phyloP scores from a whole-genome alignment of 306 rosid genomes.

The Lagenaria siceraria region DNA sequence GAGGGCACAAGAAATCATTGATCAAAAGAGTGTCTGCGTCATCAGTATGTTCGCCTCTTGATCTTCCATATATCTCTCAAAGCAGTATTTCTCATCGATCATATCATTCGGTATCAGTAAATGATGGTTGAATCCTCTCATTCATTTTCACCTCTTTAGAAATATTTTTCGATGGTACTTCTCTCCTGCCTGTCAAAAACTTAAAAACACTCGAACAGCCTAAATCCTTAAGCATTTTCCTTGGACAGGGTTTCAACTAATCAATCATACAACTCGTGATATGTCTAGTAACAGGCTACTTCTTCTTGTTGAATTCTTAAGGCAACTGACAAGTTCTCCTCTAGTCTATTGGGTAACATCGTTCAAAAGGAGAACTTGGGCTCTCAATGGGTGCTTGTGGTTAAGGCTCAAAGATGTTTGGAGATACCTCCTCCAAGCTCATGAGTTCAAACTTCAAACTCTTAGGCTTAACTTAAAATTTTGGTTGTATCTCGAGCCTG shows the following conservation, averaged over 20 bases:
- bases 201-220: no score
- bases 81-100: not conserved
- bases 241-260: not conserved
- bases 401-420: no score
- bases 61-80: not conserved
- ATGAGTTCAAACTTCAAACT: no score
- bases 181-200: no score
- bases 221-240: no score
- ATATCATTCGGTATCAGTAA: not conserved
- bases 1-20: slow-evolving; percentile 53
- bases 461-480: no score
- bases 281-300: not conserved
- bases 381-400: no score
- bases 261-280: not conserved
- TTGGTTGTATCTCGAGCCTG: not conserved
- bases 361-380: no score
- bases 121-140: not conserved
- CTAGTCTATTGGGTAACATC: no score
- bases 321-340: no score
- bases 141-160: not conserved
- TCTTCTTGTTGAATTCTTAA: no score
- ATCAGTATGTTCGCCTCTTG: slow-evolving; percentile 28
- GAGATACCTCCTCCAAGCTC: no score
- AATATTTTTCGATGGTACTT: not conserved
- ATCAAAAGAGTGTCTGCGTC: slow-evolving; percentile 64